Conservation (phyloP, 139 green algal genomes). For the Tetradesmus obliquus region DNA sequence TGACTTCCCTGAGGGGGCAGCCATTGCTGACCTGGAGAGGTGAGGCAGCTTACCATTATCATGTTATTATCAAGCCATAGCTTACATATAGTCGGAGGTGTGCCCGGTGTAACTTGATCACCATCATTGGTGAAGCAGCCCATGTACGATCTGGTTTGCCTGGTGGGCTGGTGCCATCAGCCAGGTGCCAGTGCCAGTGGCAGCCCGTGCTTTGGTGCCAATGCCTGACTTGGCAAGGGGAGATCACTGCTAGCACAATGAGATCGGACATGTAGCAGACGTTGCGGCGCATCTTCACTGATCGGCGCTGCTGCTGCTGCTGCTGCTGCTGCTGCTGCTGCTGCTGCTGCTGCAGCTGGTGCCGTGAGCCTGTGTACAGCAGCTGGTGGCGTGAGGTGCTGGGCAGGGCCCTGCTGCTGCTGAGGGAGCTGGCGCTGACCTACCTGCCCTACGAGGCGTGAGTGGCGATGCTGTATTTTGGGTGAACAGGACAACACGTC, state of each 20-base stretch:
- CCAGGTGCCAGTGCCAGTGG: no score
- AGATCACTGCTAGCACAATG: neutral
- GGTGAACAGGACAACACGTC: neutral
- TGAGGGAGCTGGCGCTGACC: constrained; percentile 1
- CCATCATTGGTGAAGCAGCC: no score
- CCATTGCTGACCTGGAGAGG: constrained; percentile 38
- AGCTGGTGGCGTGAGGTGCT: constrained; percentile 21
- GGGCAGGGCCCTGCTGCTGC: neutral
- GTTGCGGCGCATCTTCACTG: neutral
- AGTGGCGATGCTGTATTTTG: neutral
- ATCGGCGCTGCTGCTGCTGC: neutral
- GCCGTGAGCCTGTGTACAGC: constrained; percentile 23
- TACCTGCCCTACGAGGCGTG: constrained; percentile 24
- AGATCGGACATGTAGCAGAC: neutral
- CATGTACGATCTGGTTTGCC: no score
- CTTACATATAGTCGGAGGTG: no score
- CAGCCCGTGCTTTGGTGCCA: no score
- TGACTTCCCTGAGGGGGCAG: constrained; percentile 38
- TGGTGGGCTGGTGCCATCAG: no score
- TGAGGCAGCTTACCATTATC: neutral
- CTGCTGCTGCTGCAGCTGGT: constrained; percentile 34
- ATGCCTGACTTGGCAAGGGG: no score
- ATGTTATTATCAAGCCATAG: no score
- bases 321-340: neutral
- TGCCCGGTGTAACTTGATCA: no score